Base-by-base conservation (phyloP, 257 asterid species). In the Solanum ossicruentum region DNA sequence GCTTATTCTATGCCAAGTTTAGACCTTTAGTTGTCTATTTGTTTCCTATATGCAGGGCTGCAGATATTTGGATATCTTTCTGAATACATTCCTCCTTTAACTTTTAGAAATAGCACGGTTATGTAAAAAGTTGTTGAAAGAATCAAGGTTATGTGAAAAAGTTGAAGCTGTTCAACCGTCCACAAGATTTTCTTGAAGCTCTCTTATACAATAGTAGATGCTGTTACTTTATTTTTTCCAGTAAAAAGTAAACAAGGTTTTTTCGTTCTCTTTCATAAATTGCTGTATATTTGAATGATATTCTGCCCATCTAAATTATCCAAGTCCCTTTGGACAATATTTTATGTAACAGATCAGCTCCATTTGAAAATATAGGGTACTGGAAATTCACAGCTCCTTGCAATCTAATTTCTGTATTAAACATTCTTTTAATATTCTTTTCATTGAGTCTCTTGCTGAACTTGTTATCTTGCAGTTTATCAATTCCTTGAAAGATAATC, bases 401-500 rank as follows among this genome's bases (percentile, higher is more conserved):
- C 49, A 51, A 26, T 52, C 63, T 77, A 15, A 77, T 77, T 23
- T 77, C 15, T 52, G 26, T 77, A 75, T 51, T 51, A 28, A 54
- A 77, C 26, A 77, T 77, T 51, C 47, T 77, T 77, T 51, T 15
- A 51, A 51, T 20, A 51, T 51, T 26, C n/a, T 52, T 55, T 28
- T 83, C 20, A n/a, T 45, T 26, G 49, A 45, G 81, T 83, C 63
- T 57, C 67, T 82, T 70, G 41, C 45, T 85, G 58, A 65, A 63
- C 84, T 63, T 85, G 60, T 86, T 61, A 12, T 81, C 85, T 87
- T 87, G 88, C 95, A 96, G 99, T 96, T 96, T 84, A 96, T 96
- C 88, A 95, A 86, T 86, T 95, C 99, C 61, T 89, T 96, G 94
- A 96, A 95, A 88, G 98, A 96, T 89, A 96, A 96, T 90, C 88